These are phyloP conservation scores for Herpetospermum pedunculosum DNA, from an alignment of 306 rosid genomes.

Conservation along the genomic window DNA sequence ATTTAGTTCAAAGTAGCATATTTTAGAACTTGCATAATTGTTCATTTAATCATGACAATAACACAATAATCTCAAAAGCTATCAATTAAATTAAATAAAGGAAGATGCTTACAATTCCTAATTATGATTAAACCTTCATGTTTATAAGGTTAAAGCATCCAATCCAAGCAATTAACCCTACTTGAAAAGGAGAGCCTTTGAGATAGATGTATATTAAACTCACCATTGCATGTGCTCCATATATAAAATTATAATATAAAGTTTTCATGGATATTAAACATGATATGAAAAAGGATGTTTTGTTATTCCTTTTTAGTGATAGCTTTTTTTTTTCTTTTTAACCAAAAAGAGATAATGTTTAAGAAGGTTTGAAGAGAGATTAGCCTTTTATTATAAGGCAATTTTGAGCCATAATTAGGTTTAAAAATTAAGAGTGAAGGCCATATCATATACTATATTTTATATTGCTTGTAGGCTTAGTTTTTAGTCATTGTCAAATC, in stretches of 20 bases:
- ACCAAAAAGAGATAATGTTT: neutral
- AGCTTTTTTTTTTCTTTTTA: neutral
- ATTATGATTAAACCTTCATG: neutral
- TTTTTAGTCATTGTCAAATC: neutral
- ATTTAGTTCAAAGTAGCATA: too few relatives aligned
- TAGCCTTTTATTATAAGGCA: neutral
- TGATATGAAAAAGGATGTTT: neutral
- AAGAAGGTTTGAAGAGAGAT: neutral
- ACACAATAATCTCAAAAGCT: neutral
- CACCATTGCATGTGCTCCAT: slow-evolving; percentile 5
- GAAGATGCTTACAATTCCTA: neutral
- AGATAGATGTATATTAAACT: neutral
- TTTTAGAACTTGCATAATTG: neutral
- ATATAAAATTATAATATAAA: slow-evolving; percentile 1
- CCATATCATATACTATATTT: neutral
- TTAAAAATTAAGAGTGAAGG: neutral
- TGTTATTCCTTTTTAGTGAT: neutral
- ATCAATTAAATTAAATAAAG: neutral
- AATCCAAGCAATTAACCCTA: neutral
- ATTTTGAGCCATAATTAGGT: neutral
- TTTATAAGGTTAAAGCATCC: slow-evolving; percentile 2
- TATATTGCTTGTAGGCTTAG: neutral
- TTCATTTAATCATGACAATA: neutral
- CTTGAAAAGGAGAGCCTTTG: slow-evolving; percentile 1
- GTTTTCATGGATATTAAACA: neutral